A percentile compares a stretch with the other conserved stretches of the same genome.
Evolutionary conservation across 305 asterid species (phyloP).

Genomic region (Fraxinus paxiana): DNA sequence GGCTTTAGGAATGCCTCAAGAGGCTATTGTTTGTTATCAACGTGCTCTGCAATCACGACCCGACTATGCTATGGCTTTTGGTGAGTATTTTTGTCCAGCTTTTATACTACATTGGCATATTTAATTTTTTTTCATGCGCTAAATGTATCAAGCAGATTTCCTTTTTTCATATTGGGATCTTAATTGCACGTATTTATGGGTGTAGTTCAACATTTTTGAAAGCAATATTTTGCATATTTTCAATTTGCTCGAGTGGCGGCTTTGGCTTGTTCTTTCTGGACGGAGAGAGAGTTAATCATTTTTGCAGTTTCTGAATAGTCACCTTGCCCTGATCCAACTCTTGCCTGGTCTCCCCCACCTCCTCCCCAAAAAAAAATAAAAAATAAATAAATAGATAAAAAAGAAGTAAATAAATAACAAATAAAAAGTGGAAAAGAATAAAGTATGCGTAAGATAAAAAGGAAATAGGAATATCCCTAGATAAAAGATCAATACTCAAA

Average conservation of each 20-base stretch:
- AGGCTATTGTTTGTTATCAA: constrained; percentile 85
- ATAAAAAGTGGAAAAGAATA: background rate
- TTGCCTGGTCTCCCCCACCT: background rate
- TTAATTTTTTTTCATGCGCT: background rate
- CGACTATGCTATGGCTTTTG: constrained; percentile 86
- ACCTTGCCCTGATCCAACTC: background rate
- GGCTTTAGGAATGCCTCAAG: constrained; percentile 95
- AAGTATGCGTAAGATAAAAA: background rate
- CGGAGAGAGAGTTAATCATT: background rate
- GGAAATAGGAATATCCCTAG: background rate
- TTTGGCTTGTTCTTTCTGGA: background rate
- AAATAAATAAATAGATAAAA: background rate
- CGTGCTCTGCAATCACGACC: constrained; percentile 89
- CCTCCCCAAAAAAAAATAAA: background rate
- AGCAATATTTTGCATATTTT: background rate
- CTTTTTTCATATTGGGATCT: background rate
- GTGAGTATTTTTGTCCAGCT: constrained; percentile 44
- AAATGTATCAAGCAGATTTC: background rate
- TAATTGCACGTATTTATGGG: background rate
- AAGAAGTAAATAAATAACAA: background rate
- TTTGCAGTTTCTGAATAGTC: background rate
- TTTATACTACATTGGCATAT: background rate
- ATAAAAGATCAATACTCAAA: background rate
- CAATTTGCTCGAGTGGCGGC: background rate
- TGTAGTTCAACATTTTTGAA: background rate